phyloP scores from a whole-genome alignment of 352 stramenopile species.

The Thalassiosira delicatula region DNA sequence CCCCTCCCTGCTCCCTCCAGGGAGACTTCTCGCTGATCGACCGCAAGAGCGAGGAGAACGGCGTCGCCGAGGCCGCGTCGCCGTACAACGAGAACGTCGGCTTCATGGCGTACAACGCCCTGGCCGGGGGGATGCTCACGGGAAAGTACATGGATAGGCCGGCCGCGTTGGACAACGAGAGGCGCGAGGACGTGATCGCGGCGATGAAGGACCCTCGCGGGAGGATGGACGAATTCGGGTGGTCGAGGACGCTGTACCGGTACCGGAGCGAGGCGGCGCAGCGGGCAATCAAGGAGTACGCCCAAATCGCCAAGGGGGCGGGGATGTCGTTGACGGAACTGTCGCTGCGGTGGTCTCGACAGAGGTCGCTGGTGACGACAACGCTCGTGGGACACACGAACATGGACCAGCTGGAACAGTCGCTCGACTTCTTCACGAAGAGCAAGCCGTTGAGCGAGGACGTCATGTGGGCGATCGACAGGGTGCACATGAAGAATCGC shows the following conservation, averaged over 20 bases:
- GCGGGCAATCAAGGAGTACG: conserved; percentile 79
- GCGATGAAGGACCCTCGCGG: conserved; percentile 75
- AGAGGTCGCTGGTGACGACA: conserved; percentile 81
- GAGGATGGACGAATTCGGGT: conserved; percentile 82
- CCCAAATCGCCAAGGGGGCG: conserved; percentile 73
- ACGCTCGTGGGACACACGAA: conserved; percentile 84
- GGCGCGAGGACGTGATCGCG: conserved; percentile 64
- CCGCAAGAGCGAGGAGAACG: conserved; percentile 84
- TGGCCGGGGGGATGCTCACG: conserved; percentile 85
- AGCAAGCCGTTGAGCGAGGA: conserved; percentile 74
- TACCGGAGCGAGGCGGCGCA: conserved; percentile 80
- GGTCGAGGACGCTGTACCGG: conserved; percentile 81
- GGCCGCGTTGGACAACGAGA: conserved; percentile 75
- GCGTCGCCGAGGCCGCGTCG: conserved; percentile 83
- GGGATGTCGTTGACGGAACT: conserved; percentile 83
- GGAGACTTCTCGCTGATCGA: conserved; percentile 85
- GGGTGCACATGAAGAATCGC: conserved; percentile 85
- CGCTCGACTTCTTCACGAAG: conserved; percentile 75
- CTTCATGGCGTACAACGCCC: conserved; percentile 86
- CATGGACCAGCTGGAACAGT: conserved; percentile 81
- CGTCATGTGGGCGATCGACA: conserved; percentile 86
- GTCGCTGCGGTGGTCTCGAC: conserved; percentile 74
- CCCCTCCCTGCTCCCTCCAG: conserved; percentile 81
- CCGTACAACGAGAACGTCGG: conserved; percentile 85
- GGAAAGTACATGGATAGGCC: conserved; percentile 84